Evolutionary conservation across 2,329 filamentous ascomycete species (phyloP).

Genomic region (Exophiala mesophila): DNA sequence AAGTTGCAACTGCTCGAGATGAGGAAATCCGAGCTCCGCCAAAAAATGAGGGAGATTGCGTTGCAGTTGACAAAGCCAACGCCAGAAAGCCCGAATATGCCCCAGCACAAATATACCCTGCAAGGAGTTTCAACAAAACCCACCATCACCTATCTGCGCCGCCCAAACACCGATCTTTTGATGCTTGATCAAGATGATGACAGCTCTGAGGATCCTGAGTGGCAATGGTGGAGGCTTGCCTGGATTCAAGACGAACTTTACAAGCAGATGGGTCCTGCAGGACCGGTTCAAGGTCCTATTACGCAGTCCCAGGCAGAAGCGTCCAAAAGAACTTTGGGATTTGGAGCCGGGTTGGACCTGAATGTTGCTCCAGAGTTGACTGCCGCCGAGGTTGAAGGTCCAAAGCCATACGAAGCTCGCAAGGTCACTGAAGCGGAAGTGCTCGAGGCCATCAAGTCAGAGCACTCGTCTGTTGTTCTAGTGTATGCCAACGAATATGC

Average conservation of each 20-base stretch:
- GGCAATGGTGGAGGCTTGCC: slow-evolving; percentile 53
- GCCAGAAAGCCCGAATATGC: slow-evolving; percentile 36
- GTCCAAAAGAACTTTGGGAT: slow-evolving; percentile 11
- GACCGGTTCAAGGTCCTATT: slow-evolving; percentile 15
- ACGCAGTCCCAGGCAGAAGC: slow-evolving; percentile 17
- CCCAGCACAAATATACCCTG: slow-evolving; percentile 48
- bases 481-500: slow-evolving; percentile 55
- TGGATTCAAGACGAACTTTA: slow-evolving; percentile 17
- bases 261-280: background rate
- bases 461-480: slow-evolving; percentile 50
- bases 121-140: slow-evolving; percentile 55
- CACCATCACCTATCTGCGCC: slow-evolving; percentile 54
- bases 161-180: slow-evolving; percentile 31
- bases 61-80: slow-evolving; percentile 44
- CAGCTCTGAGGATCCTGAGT: slow-evolving; percentile 29
- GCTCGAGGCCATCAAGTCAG: slow-evolving; percentile 48
- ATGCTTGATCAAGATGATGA: slow-evolving; percentile 32
- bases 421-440: slow-evolving; percentile 51
- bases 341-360: background rate
- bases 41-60: slow-evolving; percentile 41
- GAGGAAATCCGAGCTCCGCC: slow-evolving; percentile 33
- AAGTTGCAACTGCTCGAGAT: slow-evolving; percentile 41
- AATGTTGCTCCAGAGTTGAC: background rate
- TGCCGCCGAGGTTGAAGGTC: slow-evolving; percentile 25
- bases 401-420: slow-evolving; percentile 36